These are phyloP conservation scores for Aspergillus steynii DNA, from an alignment of 495 filamentous ascomycete genomes.

Conservation along the genomic window DNA sequence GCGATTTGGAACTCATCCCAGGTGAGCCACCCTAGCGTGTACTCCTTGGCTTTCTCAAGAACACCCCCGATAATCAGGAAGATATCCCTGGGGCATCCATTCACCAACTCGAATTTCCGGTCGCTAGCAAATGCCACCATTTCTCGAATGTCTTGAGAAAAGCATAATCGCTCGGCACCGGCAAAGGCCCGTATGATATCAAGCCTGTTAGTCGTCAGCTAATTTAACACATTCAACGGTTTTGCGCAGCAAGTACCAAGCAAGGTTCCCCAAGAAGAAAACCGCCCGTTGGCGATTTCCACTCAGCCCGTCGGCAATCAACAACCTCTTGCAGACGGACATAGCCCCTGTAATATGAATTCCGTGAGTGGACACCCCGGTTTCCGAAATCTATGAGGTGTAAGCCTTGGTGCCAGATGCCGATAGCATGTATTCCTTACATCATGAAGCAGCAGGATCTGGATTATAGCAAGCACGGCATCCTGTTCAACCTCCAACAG, in stretches of 20 bases:
- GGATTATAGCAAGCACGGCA: constrained; percentile 38
- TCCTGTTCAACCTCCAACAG: constrained; percentile 35
- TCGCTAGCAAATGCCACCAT: constrained; percentile 29
- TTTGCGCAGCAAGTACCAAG: constrained; percentile 24
- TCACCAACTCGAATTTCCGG: constrained; percentile 36
- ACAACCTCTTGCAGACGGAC: constrained; percentile 37
- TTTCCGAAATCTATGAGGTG: constrained; percentile 33
- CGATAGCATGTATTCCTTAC: constrained; percentile 21
- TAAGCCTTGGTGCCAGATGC: neutral
- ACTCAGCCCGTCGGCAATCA: constrained; percentile 29
- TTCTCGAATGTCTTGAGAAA: constrained; percentile 34
- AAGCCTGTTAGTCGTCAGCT: constrained; percentile 23
- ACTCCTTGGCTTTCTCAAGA: constrained; percentile 34
- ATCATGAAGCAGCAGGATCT: constrained; percentile 41
- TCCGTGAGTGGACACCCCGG: constrained; percentile 38
- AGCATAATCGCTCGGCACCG: constrained; percentile 33
- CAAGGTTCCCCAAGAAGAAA: constrained; percentile 41
- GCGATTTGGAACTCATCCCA: constrained; percentile 21
- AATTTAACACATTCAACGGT: neutral
- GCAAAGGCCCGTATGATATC: constrained; percentile 42
- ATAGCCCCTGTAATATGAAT: constrained; percentile 42
- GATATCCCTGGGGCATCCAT: constrained; percentile 37
- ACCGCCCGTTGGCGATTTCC: constrained; percentile 30
- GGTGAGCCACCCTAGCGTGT: constrained; percentile 24
- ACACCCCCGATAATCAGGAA: constrained; percentile 36